Base-by-base conservation (phyloP, 371 early-diverging fungal genomes). In the Mucor mucedo region DNA sequence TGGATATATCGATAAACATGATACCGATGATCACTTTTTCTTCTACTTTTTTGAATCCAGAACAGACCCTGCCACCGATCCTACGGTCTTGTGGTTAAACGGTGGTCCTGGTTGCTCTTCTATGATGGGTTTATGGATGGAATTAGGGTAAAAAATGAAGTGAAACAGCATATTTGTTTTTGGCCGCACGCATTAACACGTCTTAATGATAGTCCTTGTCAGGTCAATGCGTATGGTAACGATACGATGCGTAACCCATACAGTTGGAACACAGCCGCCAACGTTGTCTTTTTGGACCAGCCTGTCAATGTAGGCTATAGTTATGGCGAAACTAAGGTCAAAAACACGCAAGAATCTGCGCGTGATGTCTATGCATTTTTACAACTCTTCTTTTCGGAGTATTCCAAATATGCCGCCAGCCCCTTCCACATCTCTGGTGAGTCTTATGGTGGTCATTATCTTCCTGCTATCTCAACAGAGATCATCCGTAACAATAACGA, bases 11-110 rank as follows among this genome's bases (percentile, higher is more conserved):
- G 73, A 72, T 30, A 70, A 65, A 28, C 62, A 63, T 54, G 71
- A 66, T 56, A 66, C 73, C 10, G 80, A 83, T 42, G 82, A 83
- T 62, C 90, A 89, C 54, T 82, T 90, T 70, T 94, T 91, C 74
- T 93, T 94, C 71, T 92, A 91, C 88, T 90, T 93, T 81, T 93
- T 93, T 72, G 94, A 93, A 66, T 91, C 93, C 10, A 87, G 93
- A 53, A 79, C 81, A 61, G 75, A 89, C 8, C 93, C 94, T 16
- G 54, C 69, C 40, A 76, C 77, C 1, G 94, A 94, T 58, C 95
- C 95, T 2, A 64, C 93, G 53, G 86, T 93, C 13, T 82, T 94
- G 30, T 94, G 94, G 94, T 73, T 92, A 56, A 88, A 89, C 30
- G 94, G 94, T 27, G 97, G 95, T 10, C 95, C 95, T 11, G 96